A percentile compares a stretch with the other conserved stretches of the same genome.
phyloP scores from a whole-genome alignment of 2,329 filamentous ascomycete species.

The Piedraia hortae region DNA sequence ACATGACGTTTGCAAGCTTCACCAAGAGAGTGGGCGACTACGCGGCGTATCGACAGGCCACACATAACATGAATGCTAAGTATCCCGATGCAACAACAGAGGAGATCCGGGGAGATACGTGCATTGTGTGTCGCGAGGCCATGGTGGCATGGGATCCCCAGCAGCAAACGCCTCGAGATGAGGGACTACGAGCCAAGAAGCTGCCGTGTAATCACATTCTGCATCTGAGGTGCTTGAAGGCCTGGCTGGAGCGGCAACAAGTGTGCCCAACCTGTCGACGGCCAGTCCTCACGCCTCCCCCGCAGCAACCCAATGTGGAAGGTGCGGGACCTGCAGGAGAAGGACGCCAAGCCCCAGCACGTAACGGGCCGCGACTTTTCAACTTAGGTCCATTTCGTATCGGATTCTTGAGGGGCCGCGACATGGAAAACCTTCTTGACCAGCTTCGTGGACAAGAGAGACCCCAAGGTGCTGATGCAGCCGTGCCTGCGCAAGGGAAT shows the following conservation, averaged over 20 bases:
- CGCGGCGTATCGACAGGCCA: conserved; percentile 68
- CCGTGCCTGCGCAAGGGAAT: conserved; percentile 5
- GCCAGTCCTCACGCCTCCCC: conserved; percentile 27
- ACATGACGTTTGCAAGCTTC: conserved; percentile 80
- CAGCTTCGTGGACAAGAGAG: conserved; percentile 5
- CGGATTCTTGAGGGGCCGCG: conserved; percentile 35
- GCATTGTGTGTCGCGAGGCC: conserved; percentile 90
- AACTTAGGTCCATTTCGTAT: conserved; percentile 50
- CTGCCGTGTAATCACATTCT: conserved; percentile 87
- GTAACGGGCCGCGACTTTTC: conserved; percentile 20
- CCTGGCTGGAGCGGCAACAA: conserved; percentile 92
- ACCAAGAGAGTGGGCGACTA: conserved; percentile 71
- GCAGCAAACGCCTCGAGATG: conserved; percentile 27
- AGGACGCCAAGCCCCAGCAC: conserved; percentile 8
- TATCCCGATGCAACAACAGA: conserved; percentile 78
- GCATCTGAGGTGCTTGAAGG: conserved; percentile 80
- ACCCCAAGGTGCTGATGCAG: conserved; percentile 2
- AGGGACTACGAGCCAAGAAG: conserved; percentile 75
- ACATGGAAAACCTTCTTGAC: conserved; percentile 17
- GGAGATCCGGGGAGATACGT: conserved; percentile 66
- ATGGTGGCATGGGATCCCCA: conserved; percentile 51
- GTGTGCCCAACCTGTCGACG: conserved; percentile 85
- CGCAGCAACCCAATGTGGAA: conserved; percentile 1
- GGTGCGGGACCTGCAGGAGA: conserved; percentile 2
- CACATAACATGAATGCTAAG: conserved; percentile 69